Evolutionary conservation across 768 basidiomycete genomes (phyloP), one percentile per base, ranked within the genome.

Genomic region (Podaxis sp.): DNA sequence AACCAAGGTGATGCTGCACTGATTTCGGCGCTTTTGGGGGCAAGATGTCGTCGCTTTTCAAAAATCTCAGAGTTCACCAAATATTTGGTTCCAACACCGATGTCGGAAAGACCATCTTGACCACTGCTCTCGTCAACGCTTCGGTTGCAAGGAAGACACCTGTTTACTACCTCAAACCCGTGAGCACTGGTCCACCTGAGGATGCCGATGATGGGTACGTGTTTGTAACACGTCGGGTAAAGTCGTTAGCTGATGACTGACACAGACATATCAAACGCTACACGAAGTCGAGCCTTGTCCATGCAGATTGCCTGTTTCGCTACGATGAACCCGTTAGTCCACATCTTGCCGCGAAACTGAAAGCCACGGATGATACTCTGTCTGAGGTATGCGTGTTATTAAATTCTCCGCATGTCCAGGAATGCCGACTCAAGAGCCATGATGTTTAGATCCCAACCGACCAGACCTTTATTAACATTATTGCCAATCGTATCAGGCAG

Each of bases 31-130:
- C 8, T 33, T 39, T 33, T 4, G 33, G 4, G 19, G 22, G 17
- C 38, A 17, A 22, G 22, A 95, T 95, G 93, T 86, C 91, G 54
- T 82, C 89, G 22, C 87, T 99, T 51, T 96, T 91, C 80, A 88
- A 85, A 69, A 83, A 95, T 71, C 82, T 98, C 38, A 86, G 93
- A 17, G 79, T 95, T 33, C 92, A 95, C 73, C 93, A 96, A 72
- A 79, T 98, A 63, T 96, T 97, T 70, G 96, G 96, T 36, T 95
- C 96, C 1, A 97, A 96, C 75, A 99, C 96, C 2, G 88, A 95
- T 74, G 95, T 98, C 55, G 96, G 96, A 28, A 98, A 99, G 76
- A 97, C 96, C 0, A 83, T 98, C 63, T 78, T 98, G 59, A 90
- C 93, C 1, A 85, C 95, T 2, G 93, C 93, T 1, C 86, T 99